Percentiles rank a stretch among this genome's conserved stretches.
phyloP scores from a whole-genome alignment of 768 basidiomycete species.

The Mycena capillaripes region DNA sequence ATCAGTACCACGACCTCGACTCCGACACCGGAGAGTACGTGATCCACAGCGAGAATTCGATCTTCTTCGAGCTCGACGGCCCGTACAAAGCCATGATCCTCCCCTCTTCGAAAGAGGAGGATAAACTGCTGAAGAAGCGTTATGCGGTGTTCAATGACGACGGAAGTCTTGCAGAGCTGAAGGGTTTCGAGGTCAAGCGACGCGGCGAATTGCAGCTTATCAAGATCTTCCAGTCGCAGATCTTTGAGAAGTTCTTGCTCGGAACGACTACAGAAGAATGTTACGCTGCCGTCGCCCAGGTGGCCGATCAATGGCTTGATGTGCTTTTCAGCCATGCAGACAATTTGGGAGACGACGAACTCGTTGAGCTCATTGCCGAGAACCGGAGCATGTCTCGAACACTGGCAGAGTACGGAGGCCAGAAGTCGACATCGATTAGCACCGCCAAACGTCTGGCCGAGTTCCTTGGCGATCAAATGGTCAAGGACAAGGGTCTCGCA shows the following conservation, averaged over 20 bases:
- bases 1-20: constrained; percentile 96
- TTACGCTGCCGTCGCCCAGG: constrained; percentile 92
- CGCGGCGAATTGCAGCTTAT: constrained; percentile 97
- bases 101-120: constrained; percentile 98
- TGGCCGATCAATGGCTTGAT: constrained; percentile 98
- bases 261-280: constrained; percentile 96
- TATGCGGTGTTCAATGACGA: constrained; percentile 99
- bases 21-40: constrained; percentile 86
- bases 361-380: constrained; percentile 98
- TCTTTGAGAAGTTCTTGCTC: constrained; percentile 97
- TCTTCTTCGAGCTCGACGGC: constrained; percentile 99
- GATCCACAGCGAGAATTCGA: constrained; percentile 95
- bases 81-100: constrained; percentile 99
- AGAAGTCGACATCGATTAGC: constrained; percentile 98
- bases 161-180: constrained; percentile 96
- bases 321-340: constrained; percentile 91
- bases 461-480: constrained; percentile 98
- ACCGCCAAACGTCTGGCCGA: constrained; percentile 96
- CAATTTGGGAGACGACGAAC: constrained; percentile 89
- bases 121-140: constrained; percentile 97
- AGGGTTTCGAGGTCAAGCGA: constrained; percentile 99
- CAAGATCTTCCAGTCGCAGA: constrained; percentile 99
- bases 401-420: constrained; percentile 93
- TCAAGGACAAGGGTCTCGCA: constrained; percentile 98
- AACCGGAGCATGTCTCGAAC: constrained; percentile 99